Base-by-base conservation (phyloP, 2,329 filamentous ascomycete species). In the Cordyceps fumosorosea region DNA sequence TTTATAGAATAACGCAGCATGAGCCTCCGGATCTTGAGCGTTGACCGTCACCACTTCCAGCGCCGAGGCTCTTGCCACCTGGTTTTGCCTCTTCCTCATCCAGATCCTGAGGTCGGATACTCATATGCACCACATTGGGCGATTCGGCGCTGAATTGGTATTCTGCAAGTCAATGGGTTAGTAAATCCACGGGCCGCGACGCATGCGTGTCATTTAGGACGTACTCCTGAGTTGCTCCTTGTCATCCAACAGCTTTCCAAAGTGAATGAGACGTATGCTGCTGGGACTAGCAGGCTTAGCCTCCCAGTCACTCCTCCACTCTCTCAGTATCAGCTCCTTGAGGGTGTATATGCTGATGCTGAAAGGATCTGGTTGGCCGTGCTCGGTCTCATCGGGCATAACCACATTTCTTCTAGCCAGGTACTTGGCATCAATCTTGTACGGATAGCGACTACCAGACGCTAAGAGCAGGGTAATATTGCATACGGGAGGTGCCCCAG, bases 231-330 rank as follows among this genome's bases (percentile, higher is more conserved):
- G 76, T 66, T 85, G 85, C 63, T 89, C 85, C 76, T 96, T 96
- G 70, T 97, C 93, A 68, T 96, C 92, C 67, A 97, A 78, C 73
- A 97, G 79, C 72, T 93, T 91, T 57, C 93, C 93, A 75, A 96
- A 95, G 65, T 91, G 90, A 70, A 98, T 97, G 69, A 98, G 77
- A 56, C 93, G 83, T 78, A 98, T 98, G 65, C 89, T 90, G 70
- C 88, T 93, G 12, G 93, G 93, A 71, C 90, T 95, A 29, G 89
- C 86, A 1, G 93, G 93, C 70, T 90, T 88, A 18, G 87, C 78
- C 70, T 96, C 93, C 93, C 93, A 97, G 72, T 97, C 91, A 69
- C 87, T 88, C 67, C 91, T 83, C 93, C 93, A 98, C 74, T 97
- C 93, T 69, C 91, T 84, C 78, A 95, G 84, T 72, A 98, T 96